Conservation (phyloP, 2,329 filamentous ascomycete genomes). For the Elsinoe fawcettii region DNA sequence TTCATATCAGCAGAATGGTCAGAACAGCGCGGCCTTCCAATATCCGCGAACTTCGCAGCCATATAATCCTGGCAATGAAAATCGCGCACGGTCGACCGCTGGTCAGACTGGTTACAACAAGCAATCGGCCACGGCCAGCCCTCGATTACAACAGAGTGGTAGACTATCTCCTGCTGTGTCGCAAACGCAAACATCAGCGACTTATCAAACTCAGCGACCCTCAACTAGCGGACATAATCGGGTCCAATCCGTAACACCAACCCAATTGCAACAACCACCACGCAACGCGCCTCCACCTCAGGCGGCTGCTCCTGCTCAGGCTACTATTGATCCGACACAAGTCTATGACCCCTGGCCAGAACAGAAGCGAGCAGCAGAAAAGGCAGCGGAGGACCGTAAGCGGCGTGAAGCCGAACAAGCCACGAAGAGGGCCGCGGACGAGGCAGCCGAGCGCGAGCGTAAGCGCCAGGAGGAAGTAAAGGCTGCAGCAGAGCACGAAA, state of each 20-base stretch:
- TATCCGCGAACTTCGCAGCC: background rate
- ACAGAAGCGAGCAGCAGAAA: conserved; percentile 24
- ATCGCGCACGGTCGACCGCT: background rate
- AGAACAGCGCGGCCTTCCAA: background rate
- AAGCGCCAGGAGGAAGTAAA: conserved; percentile 17
- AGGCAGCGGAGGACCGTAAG: conserved; percentile 27
- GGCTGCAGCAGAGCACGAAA: background rate
- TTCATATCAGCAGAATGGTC: background rate
- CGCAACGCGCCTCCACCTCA: conserved; percentile 22
- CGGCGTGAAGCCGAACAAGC: conserved; percentile 17
- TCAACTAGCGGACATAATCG: conserved; percentile 12
- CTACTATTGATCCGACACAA: conserved; percentile 46
- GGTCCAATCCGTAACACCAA: conserved; percentile 17
- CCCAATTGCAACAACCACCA: conserved; percentile 17
- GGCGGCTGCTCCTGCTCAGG: conserved; percentile 27
- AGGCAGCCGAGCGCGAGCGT: conserved; percentile 12
- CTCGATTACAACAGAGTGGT: background rate
- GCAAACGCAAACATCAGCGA: background rate
- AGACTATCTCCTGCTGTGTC: background rate
- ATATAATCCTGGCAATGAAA: background rate
- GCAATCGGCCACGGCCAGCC: background rate
- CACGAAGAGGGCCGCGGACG: background rate
- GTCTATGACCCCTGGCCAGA: conserved; percentile 47
- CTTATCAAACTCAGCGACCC: background rate
- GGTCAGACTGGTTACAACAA: background rate